phyloP scores from a whole-genome alignment of 208 protist genomes.

The Leishmania lainsoni region DNA sequence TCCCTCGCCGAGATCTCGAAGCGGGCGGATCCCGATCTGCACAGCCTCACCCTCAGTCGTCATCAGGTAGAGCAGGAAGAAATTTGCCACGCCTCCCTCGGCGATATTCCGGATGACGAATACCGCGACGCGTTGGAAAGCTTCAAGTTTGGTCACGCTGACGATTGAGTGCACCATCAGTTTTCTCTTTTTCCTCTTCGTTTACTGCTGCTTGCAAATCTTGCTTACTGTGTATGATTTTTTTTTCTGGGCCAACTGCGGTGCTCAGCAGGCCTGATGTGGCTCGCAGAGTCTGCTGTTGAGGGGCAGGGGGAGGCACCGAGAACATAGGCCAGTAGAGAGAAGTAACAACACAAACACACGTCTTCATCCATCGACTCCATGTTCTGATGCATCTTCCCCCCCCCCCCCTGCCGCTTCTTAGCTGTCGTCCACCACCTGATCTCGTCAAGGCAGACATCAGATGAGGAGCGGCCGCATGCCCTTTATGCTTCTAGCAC shows the following conservation, averaged over 20 bases:
- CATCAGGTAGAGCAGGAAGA: conserved; percentile 61
- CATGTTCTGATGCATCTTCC: background rate
- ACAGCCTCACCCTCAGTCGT: conserved; percentile 80
- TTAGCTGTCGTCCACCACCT: too few relatives aligned
- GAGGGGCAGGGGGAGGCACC: background rate
- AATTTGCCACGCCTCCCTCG: conserved; percentile 21
- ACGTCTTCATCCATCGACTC: background rate
- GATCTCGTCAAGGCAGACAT: background rate
- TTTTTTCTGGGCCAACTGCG: background rate
- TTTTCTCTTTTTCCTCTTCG: background rate
- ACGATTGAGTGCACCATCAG: background rate
- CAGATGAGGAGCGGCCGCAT: background rate
- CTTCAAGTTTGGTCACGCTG: conserved; percentile 47
- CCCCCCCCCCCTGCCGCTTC: background rate
- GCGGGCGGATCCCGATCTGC: conserved; percentile 39
- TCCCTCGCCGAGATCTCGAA: conserved; percentile 49
- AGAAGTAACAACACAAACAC: background rate
- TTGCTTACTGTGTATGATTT: too few relatives aligned
- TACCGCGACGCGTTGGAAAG: conserved; percentile 45
- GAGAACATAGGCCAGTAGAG: background rate
- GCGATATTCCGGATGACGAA: conserved; percentile 39
- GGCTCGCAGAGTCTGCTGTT: background rate
- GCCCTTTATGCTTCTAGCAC: background rate
- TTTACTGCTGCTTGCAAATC: background rate
- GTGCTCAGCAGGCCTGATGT: background rate